Base-by-base conservation (phyloP, 2,329 filamentous ascomycete species). In the Fusarium luffae region DNA sequence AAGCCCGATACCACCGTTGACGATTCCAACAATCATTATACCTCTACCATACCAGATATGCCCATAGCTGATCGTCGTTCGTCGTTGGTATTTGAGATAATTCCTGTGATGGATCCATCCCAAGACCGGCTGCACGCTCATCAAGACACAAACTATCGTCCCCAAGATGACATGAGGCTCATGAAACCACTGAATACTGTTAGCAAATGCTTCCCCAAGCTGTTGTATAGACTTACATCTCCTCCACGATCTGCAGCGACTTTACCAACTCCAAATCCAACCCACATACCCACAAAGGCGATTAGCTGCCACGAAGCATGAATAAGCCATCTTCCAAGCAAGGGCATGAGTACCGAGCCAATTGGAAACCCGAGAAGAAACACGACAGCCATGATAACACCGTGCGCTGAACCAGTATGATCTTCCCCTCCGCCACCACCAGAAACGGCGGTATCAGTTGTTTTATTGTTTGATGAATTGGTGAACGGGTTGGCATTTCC, bases 291-390 rank as follows among this genome's bases (percentile, higher is more conserved):
- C 1, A 41, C 1, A 16, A 58, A 60, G 14, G 42, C 32, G 6
- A 42, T 34, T 8, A 48, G 42, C 27, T 60, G 52, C 57, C 57
- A 58, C 7, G 57, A 58, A 19, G 57, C 52, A 5, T 60, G 57
- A 2, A 58, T 12, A 3, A 34, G 27, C 57, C 57, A 60, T 42
- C 27, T 48, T 1, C 52, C 52, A 2, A 60, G 14, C 0, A 60
- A 2, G 3, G 52, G 57, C 52, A 58, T 60, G 5, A 60, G 42
- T 4, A 48, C 8, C 7, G 57, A 60, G 11, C 57, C 57, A 2
- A 60, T 42, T 0, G 57, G 57, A 12, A 60, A 60, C 1, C 57
- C 57, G 2, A 58, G 1, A 4, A 60, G 42, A 21, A 60, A 60
- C 1, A 60, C 52, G 2, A 58, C 3, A 0, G 52, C 41, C 57